Conservation (phyloP, 176 grass and related monocot species). For the Bolboschoenus planiculmis region DNA sequence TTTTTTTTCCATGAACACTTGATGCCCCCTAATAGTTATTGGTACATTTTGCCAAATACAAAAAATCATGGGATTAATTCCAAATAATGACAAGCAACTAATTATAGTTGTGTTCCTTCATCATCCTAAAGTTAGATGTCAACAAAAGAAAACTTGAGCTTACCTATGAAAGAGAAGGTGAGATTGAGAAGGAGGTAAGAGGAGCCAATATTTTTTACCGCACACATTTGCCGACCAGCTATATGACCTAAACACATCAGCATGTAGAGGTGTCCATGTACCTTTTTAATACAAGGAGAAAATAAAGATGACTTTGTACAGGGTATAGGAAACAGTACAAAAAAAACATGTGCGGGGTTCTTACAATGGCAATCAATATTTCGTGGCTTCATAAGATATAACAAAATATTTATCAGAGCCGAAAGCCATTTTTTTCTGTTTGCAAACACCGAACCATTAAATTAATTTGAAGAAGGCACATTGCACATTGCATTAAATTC, state of each 20-base stretch:
- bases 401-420: background rate
- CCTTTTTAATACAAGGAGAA: constrained; percentile 35
- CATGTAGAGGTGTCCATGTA: constrained; percentile 93
- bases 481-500: background rate
- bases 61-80: background rate
- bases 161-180: constrained; percentile 76
- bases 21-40: background rate
- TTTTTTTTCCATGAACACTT: background rate
- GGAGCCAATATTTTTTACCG: constrained; percentile 79
- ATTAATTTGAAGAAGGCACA: background rate
- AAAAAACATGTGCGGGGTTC: constrained; percentile 6
- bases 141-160: background rate
- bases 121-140: background rate
- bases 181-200: constrained; percentile 72
- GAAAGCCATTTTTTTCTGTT: background rate
- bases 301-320: constrained; percentile 20
- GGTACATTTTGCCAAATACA: background rate
- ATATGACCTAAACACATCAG: constrained; percentile 95
- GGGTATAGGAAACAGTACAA: background rate
- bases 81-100: background rate
- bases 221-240: constrained; percentile 98
- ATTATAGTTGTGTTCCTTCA: background rate
- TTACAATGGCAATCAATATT: background rate
- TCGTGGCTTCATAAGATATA: background rate
- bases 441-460: background rate